These are phyloP conservation scores for Schizophyllum commune DNA, from an alignment of 1,284 basidiomycete species.

Conservation along the genomic window DNA sequence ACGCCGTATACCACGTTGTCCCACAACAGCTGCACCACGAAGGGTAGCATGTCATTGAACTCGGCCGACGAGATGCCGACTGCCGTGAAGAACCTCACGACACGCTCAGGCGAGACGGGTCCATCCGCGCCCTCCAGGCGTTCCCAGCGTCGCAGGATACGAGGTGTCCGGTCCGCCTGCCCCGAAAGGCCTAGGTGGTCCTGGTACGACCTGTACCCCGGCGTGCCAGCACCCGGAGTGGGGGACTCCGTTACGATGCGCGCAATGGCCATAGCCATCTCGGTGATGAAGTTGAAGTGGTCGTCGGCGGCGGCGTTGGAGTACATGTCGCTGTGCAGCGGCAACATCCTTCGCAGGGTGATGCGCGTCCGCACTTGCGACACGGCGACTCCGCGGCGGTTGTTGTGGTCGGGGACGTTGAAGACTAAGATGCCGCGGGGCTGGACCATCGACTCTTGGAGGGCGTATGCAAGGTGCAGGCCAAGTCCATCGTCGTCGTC, in stretches of 20 bases:
- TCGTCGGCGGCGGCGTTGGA: neutral
- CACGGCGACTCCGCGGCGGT: neutral
- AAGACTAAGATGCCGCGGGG: neutral
- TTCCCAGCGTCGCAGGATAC: neutral
- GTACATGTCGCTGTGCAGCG: neutral
- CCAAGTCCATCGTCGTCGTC: neutral
- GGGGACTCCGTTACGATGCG: neutral
- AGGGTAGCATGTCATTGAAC: neutral
- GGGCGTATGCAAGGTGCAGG: neutral
- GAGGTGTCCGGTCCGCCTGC: neutral
- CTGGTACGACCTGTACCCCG: neutral
- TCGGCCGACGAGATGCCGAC: neutral
- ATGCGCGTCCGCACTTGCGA: neutral
- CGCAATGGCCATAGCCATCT: neutral
- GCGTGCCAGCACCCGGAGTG: neutral
- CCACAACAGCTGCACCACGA: neutral
- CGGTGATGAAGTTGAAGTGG: neutral
- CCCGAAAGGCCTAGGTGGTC: neutral
- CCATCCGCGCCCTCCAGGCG: neutral
- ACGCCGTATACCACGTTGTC: neutral
- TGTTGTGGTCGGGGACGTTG: neutral
- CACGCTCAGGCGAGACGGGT: neutral
- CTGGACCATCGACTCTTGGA: neutral
- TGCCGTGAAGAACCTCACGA: neutral
- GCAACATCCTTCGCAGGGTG: neutral